Evolutionary conservation across 768 basidiomycete genomes (phyloP), one percentile per base, ranked within the genome.

Genomic region (Phaeotremella fagi): DNA sequence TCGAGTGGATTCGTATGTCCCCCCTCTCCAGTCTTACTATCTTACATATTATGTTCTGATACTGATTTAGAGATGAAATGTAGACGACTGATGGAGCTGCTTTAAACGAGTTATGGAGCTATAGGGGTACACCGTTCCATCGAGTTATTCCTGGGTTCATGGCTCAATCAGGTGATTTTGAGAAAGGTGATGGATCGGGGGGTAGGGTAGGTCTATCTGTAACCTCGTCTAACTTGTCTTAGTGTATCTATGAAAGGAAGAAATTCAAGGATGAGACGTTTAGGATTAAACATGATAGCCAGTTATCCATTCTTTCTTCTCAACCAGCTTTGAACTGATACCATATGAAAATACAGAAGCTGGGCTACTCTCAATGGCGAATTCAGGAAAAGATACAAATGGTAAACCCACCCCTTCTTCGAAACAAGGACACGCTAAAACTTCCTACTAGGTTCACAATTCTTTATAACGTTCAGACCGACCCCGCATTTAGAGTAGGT

Each of bases 211-310:
- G 46, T 48, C 29, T 15, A 11, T 18, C 45, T 22, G 14, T 45
- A 22, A 4, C 9, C 31, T 33, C 31, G 31, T 7, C 61, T 74
- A 73, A 56, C 70, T 72, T 16, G 38, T 7, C 22, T 6, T 48
- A 48, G 46, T 48, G 46, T 33, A 31, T 48, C 26, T 48, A 48
- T 33, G 46, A 48, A 25, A 27, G 46, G 18, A 48, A 48, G 28
- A 48, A 48, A 25, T 48, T 48, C 29, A 48, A 48, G 28, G 46
- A 48, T 48, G 46, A 48, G 28, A 48, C 26, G n/a, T 29, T 48
- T n/a, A 27, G 46, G n/a, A 29, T 48, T 15, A 48, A 48, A 20
- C 46, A 48, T 33, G 46, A 48, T 48, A 27, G 46, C 26, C 7
- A 45, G 44, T 15, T n/a, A n/a, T n/a, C n/a, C n/a, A n/a, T n/a